Evolutionary conservation across 1,284 basidiomycete species (phyloP).

Genomic region (Cutaneotrichosporon spelunceum): DNA sequence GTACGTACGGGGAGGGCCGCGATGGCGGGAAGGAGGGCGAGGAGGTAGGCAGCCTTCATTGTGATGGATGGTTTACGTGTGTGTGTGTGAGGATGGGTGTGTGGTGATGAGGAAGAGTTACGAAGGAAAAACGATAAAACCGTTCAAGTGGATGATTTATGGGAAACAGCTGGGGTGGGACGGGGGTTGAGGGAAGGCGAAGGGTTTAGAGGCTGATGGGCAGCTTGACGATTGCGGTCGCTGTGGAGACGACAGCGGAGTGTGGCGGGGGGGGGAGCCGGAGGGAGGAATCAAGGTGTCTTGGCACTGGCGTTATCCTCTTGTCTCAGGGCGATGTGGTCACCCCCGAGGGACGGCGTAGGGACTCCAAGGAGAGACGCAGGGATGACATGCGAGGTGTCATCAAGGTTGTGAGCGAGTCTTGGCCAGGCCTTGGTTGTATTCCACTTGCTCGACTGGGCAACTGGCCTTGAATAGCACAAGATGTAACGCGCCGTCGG

Average conservation of each 20-base stretch:
- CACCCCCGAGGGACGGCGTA: no score
- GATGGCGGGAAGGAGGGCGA: slow-evolving; percentile 14
- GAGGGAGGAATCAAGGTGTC: neutral
- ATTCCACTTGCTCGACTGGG: no score
- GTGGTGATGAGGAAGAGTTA: neutral
- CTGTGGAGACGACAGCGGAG: neutral
- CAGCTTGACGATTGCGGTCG: neutral
- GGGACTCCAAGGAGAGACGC: no score
- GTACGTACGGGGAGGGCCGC: slow-evolving; percentile 7
- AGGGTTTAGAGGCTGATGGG: neutral
- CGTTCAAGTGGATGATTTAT: neutral
- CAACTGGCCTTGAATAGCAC: no score
- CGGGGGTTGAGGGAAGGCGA: neutral
- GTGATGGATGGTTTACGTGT: slow-evolving; percentile 1
- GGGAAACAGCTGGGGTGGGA: neutral
- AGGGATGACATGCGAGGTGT: no score
- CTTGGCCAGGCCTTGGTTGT: no score
- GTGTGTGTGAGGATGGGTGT: neutral
- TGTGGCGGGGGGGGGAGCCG: neutral
- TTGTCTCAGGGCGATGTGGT: no score
- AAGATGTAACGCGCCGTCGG: no score
- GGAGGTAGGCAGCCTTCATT: slow-evolving; percentile 22
- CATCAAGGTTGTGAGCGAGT: no score
- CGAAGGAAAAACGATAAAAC: neutral
- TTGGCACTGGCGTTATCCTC: no score